Evolutionary conservation across 768 basidiomycete genomes (phyloP).

Genomic region (Mycena olivaceomarginata): DNA sequence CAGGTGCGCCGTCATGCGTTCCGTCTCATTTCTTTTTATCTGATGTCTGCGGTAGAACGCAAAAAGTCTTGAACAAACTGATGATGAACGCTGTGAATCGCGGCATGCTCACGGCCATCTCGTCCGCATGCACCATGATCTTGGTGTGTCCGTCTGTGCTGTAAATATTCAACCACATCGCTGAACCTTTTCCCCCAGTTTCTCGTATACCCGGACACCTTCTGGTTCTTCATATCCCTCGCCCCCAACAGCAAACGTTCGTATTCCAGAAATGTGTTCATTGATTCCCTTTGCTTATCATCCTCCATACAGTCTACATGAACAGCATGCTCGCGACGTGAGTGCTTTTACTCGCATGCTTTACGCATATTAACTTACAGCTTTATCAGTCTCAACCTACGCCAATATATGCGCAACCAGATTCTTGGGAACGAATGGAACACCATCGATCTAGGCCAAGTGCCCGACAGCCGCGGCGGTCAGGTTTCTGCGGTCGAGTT

Average conservation of each 20-base stretch:
- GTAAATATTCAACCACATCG: not conserved
- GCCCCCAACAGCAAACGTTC: slow-evolving; percentile 40
- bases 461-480: not conserved
- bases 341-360: not conserved
- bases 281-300: not conserved
- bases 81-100: slow-evolving; percentile 41
- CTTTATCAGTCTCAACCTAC: slow-evolving; percentile 31
- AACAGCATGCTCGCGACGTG: slow-evolving; percentile 45
- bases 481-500: slow-evolving; percentile 31
- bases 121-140: slow-evolving; percentile 27
- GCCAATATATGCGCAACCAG: slow-evolving; percentile 23
- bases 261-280: not conserved
- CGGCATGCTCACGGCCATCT: slow-evolving; percentile 35
- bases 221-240: slow-evolving; percentile 42
- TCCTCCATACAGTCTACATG: slow-evolving; percentile 35
- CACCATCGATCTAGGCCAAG: not conserved
- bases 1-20: slow-evolving; percentile 1
- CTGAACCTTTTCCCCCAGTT: slow-evolving; percentile 17
- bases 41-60: slow-evolving; percentile 10
- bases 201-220: slow-evolving; percentile 31
- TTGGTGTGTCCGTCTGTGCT: slow-evolving; percentile 9
- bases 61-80: slow-evolving; percentile 27
- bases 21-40: not conserved
- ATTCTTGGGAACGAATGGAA: not conserved
- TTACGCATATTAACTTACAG: not conserved